phyloP scores from a whole-genome alignment of 2,329 filamentous ascomycete species.

The Fusarium sp. region DNA sequence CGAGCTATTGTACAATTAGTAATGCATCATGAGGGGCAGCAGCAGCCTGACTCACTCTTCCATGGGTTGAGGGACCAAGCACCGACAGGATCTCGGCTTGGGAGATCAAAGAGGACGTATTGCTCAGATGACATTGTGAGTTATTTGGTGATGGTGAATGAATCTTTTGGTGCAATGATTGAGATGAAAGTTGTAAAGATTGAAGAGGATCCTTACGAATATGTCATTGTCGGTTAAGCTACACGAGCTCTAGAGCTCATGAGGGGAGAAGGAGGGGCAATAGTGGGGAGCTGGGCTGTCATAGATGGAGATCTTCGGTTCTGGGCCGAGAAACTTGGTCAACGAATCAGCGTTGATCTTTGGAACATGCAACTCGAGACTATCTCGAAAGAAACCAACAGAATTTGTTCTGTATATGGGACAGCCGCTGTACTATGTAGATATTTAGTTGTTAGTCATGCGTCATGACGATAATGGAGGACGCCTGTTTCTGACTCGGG shows the following conservation, averaged over 20 bases:
- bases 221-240: neutral
- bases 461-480: neutral
- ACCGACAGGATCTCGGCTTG: constrained; percentile 57
- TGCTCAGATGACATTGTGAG: constrained; percentile 46
- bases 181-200: neutral
- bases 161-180: fast-evolving
- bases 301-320: neutral
- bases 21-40: neutral
- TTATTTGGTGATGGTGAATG: neutral
- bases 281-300: constrained; percentile 20
- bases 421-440: no score
- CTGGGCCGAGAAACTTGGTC: neutral
- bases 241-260: constrained; percentile 3
- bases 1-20: constrained; percentile 59
- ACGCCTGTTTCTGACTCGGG: neutral
- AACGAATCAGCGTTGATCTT: neutral
- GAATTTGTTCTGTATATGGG: neutral
- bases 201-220: neutral
- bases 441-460: no score
- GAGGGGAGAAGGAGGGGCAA: constrained; percentile 16
- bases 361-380: neutral
- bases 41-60: constrained; percentile 63
- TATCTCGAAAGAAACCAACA: neutral
- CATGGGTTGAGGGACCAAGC: constrained; percentile 76
- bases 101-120: constrained; percentile 70